Conservation (phyloP, 768 basidiomycete genomes). For the Macrolepiota dolichaula region DNA sequence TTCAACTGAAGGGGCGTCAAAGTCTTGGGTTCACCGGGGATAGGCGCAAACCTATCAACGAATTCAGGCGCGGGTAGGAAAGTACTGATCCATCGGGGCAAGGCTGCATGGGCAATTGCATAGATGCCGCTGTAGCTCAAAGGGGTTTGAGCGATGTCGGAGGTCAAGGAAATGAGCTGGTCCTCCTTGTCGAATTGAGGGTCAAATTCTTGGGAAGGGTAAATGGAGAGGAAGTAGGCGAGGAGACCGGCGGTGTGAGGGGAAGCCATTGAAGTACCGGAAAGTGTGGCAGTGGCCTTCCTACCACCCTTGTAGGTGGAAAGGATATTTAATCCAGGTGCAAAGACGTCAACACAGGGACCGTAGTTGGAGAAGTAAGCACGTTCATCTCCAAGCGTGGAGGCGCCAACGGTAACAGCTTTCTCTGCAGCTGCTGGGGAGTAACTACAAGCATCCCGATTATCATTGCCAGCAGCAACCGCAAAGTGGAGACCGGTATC, state of each 20-base stretch:
- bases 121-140: conserved; percentile 35
- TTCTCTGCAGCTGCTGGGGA: conserved; percentile 89
- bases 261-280: conserved; percentile 93
- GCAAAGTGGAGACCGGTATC: conserved; percentile 88
- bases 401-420: conserved; percentile 93
- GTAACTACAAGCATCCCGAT: conserved; percentile 87
- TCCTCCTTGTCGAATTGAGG: conserved; percentile 40
- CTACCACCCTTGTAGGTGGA: conserved; percentile 77
- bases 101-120: conserved; percentile 46
- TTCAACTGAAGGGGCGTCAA: conserved; percentile 75
- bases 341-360: conserved; percentile 88
- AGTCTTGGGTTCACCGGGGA: conserved; percentile 34
- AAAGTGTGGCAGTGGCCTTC: conserved; percentile 68
- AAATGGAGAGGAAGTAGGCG: conserved; percentile 90
- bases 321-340: conserved; percentile 86
- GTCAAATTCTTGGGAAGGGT: conserved; percentile 65
- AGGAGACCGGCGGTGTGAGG: conserved; percentile 89
- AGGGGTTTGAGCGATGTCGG: conserved; percentile 27
- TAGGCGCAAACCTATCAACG: conserved; percentile 39
- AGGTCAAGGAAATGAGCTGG: conserved; percentile 29
- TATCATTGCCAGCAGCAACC: conserved; percentile 92
- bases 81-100: conserved; percentile 55
- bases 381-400: conserved; percentile 74
- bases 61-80: conserved; percentile 55
- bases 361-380: conserved; percentile 95